Conservation (phyloP, 305 asterid species). For the Coffea humblotiana region DNA sequence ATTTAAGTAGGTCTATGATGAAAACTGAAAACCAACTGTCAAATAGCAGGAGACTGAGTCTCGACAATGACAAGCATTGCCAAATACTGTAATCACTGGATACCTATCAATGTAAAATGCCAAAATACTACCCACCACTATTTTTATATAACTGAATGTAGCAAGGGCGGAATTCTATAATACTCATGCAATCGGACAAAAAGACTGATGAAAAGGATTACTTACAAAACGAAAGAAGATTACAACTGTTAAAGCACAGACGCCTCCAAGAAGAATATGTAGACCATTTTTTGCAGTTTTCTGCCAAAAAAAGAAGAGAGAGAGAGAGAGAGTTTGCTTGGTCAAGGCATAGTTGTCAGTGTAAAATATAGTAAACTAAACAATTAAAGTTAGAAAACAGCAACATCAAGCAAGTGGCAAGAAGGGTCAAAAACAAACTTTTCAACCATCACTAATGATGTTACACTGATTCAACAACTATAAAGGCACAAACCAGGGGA, state of each 20-base stretch:
- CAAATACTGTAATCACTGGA: neutral
- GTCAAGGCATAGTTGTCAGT: constrained; percentile 11
- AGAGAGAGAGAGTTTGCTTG: constrained; percentile 18
- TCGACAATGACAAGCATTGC: neutral
- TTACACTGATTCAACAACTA: neutral
- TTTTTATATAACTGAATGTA: neutral
- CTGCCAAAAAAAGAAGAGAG: constrained; percentile 39
- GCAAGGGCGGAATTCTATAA: neutral
- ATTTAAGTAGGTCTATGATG: neutral
- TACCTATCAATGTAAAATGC: too few relatives aligned
- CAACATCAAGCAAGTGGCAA: neutral
- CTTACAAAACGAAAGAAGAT: constrained; percentile 94
- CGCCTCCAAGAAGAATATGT: constrained; percentile 91
- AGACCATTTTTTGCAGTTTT: constrained; percentile 83
- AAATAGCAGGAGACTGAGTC: neutral
- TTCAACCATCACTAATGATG: neutral
- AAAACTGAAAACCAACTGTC: neutral
- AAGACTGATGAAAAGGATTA: constrained; percentile 10
- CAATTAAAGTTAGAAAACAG: constrained; percentile 5
- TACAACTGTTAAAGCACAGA: constrained; percentile 86
- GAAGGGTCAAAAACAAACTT: neutral
- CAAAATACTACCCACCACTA: too few relatives aligned
- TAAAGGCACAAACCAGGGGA: neutral
- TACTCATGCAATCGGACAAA: neutral
- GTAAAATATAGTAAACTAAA: neutral